phyloP scores from a whole-genome alignment of 169 alveolate genomes.

The Eimeria necatrix region DNA sequence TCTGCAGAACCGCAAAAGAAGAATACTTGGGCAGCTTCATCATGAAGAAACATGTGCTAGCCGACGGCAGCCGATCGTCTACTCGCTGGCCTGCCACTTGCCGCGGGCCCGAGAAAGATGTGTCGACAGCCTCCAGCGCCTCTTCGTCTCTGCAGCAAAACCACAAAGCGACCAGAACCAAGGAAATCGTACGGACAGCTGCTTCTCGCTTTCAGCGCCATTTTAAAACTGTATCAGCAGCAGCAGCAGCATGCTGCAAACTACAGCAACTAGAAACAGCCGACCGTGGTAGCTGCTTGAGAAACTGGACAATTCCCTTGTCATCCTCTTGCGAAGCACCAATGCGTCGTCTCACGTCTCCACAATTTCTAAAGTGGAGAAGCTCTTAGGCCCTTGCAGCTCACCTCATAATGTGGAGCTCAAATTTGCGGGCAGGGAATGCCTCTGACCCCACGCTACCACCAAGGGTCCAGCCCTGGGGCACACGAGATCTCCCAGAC shows the following conservation, averaged over 20 bases:
- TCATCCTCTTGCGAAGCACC: too few species aligned
- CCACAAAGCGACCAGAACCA: too few species aligned
- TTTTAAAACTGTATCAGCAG: too few species aligned
- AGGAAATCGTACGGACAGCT: too few species aligned
- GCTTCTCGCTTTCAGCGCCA: too few species aligned
- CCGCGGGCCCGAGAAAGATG: slow-evolving; percentile 71
- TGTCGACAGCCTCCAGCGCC: slow-evolving; percentile 76
- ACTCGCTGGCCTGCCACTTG: slow-evolving; percentile 50
- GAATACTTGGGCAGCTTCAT: slow-evolving; percentile 93
- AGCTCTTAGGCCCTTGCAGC: not conserved
- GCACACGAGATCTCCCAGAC: slow-evolving; percentile 94
- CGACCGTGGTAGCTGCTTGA: too few species aligned
- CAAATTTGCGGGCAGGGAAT: slow-evolving; percentile 87
- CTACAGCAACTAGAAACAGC: too few species aligned
- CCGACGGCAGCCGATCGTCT: slow-evolving; percentile 93
- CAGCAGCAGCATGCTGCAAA: too few species aligned
- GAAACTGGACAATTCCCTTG: too few species aligned
- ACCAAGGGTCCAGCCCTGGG: slow-evolving; percentile 84
- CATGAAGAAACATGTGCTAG: slow-evolving; percentile 94
- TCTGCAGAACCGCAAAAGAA: slow-evolving; percentile 87
- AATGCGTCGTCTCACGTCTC: too few species aligned
- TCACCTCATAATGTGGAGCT: slow-evolving; percentile 88
- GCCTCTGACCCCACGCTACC: not conserved
- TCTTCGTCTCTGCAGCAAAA: slow-evolving; percentile 76
- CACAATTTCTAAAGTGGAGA: too few species aligned